These are phyloP conservation scores for Ascochyta clinopodiicola DNA, from an alignment of 2,329 filamentous ascomycete species.

Conservation along the genomic window DNA sequence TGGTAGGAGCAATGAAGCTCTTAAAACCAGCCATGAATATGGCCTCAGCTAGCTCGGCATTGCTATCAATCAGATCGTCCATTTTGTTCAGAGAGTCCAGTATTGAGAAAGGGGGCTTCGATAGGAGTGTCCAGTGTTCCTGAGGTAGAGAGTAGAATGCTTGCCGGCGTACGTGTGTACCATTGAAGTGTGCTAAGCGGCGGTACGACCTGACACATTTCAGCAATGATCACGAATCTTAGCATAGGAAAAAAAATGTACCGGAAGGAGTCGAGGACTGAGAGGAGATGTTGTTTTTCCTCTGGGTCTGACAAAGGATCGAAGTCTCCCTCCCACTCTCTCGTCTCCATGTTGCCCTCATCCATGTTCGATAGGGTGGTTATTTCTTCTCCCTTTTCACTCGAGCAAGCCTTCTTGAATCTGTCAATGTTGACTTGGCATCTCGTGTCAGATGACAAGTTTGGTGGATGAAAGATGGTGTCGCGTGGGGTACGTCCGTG, in stretches of 20 bases:
- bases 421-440: no score
- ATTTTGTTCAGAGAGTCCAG: conserved; percentile 78
- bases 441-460: neutral
- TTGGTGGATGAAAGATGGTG: neutral
- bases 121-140: conserved; percentile 82
- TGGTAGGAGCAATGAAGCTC: conserved; percentile 40
- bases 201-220: conserved; percentile 73
- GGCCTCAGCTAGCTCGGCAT: conserved; percentile 79
- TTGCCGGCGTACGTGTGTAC: conserved; percentile 87
- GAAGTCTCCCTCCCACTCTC: conserved; percentile 67
- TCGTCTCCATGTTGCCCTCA: conserved; percentile 27
- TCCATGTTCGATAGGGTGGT: neutral
- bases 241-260: conserved; percentile 54
- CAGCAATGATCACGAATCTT: neutral
- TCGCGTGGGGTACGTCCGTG: conserved; percentile 17
- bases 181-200: conserved; percentile 83
- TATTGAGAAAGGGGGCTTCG: conserved; percentile 80
- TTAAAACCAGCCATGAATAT: conserved; percentile 66
- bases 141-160: conserved; percentile 91
- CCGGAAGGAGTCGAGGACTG: conserved; percentile 88
- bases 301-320: conserved; percentile 76
- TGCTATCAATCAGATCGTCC: conserved; percentile 87
- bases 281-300: conserved; percentile 79
- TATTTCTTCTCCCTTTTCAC: neutral
- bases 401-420: neutral